Conservation (phyloP, 371 early-diverging fungal species). For the Rhizomucor pusillus region DNA sequence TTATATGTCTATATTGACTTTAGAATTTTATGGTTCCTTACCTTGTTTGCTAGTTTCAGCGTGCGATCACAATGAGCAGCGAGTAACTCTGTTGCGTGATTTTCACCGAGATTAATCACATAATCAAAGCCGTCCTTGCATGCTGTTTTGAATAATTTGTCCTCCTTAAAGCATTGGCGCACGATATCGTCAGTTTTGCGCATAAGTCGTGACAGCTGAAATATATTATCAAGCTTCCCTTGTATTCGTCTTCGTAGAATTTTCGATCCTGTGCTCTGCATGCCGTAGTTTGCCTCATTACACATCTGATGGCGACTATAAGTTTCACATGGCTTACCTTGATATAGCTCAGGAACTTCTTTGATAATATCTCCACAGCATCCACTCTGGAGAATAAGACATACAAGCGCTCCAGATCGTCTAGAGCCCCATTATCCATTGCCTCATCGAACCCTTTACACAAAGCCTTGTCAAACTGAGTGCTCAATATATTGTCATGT, state of each 20-base stretch:
- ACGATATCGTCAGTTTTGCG: conserved; percentile 67
- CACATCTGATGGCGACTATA: conserved; percentile 28
- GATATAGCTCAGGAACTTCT: conserved; percentile 32
- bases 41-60: conserved; percentile 22
- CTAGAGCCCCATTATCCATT: conserved; percentile 53
- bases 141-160: conserved; percentile 62
- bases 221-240: conserved; percentile 2
- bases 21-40: conserved; percentile 8
- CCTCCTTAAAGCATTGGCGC: conserved; percentile 61
- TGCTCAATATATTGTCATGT: background rate
- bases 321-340: conserved; percentile 22
- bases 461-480: background rate
- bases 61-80: conserved; percentile 32
- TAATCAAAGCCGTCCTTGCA: conserved; percentile 80
- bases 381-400: conserved; percentile 33
- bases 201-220: conserved; percentile 54
- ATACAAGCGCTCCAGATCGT: conserved; percentile 65
- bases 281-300: conserved; percentile 17
- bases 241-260: too few relatives aligned
- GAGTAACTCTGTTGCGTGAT: conserved; percentile 83
- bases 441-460: conserved; percentile 58
- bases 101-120: conserved; percentile 80
- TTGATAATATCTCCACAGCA: conserved; percentile 29
- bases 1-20: too few relatives aligned
- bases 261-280: too few relatives aligned